Base-by-base conservation (phyloP, 2,329 filamentous ascomycete genomes). In the Akanthomyces dipterigenus region DNA sequence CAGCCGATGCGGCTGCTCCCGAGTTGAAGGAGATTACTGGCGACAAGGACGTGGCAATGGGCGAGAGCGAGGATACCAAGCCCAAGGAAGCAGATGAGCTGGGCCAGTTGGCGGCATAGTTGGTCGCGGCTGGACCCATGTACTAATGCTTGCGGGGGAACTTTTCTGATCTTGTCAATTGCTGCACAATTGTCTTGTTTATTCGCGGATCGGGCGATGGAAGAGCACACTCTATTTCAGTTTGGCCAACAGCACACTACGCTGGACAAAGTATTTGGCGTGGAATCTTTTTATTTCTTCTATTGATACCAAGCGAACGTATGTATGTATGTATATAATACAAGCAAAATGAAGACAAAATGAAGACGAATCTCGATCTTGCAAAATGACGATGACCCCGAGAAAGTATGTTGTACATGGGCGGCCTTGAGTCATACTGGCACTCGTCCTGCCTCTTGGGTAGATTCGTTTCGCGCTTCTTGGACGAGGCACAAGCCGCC, bases 1-100 rank as follows among this genome's bases (percentile, higher is more conserved):
- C 48, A 16, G 56, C 60, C 14, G 54, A 65, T 43, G 64, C 56
- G n/a, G 11, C 12, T n/a, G 18, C 14, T n/a, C 12, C 50, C 12
- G 61, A 61, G 22, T 53, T 61, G 1, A 40, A 16, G 16, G 31
- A 9, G 3, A 49, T 57, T 9, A 62, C 64, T 20, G 63, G 65
- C 12, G 48, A 55, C 14, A 68, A 70, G 62, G 73, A 75, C 36
- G 69, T 72, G 7, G 69, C 71, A n/a, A 73, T 73, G 73, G 64
- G 62, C 49, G 70, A 73, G 7, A 63, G 61, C 6, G 31, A 60
- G 3, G 54, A 53, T 42, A 68, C 70, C 12, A 63, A 62, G 5
- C 38, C 55, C 22, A 61, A 61, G 43, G 56, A 60, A 4, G 55
- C 28, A 36, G 54, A 60, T 31, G 43, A 28, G 46, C 48, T 57